phyloP scores from a whole-genome alignment of 2,329 filamentous ascomycete species.

The Xylariaceae sp. region DNA sequence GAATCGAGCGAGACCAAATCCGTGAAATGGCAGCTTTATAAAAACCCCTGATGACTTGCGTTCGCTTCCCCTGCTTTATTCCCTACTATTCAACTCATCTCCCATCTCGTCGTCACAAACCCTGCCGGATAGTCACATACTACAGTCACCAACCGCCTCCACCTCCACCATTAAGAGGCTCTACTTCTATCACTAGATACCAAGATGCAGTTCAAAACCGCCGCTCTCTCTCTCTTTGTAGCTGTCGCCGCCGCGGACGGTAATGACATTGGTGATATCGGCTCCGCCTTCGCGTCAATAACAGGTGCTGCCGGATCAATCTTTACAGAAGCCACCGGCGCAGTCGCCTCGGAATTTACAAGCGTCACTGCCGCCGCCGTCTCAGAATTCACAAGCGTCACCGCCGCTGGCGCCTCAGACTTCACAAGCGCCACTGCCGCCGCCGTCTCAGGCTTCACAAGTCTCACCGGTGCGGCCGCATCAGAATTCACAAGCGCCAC shows the following conservation, averaged over 20 bases:
- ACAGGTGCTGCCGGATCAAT: background rate
- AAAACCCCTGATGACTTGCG: background rate
- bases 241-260: slow-evolving; percentile 21
- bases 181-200: background rate
- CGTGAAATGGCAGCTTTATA: background rate
- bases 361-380: background rate
- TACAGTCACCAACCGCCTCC: no score
- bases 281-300: slow-evolving; percentile 10
- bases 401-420: background rate
- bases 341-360: slow-evolving; percentile 1
- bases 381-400: slow-evolving; percentile 4
- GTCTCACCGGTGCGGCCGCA: background rate
- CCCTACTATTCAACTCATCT: background rate
- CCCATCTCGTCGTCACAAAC: background rate
- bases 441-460: background rate
- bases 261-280: slow-evolving; percentile 23
- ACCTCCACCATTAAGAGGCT: background rate
- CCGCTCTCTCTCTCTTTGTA: slow-evolving; percentile 27
- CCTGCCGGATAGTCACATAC: no score
- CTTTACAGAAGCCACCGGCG: background rate
- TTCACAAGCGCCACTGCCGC: background rate
- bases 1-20: background rate
- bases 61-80: background rate
- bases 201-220: slow-evolving; percentile 33
- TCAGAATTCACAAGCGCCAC: background rate